Base-by-base conservation (phyloP, 2,329 filamentous ascomycete species). In the Taxawa tesnikishii region DNA sequence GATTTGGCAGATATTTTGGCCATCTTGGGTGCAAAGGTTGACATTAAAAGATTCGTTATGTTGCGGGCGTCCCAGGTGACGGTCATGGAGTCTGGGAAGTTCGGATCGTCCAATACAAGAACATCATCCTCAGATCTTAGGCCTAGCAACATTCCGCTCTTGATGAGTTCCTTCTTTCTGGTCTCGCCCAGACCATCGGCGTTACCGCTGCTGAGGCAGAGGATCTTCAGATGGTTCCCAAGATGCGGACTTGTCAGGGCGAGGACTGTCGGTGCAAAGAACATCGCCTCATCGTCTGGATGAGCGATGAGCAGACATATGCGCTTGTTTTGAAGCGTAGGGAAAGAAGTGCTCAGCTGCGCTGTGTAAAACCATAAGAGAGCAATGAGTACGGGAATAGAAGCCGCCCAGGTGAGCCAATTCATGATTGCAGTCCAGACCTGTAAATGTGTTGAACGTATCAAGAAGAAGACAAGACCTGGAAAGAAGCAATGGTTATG, bases 201-300 rank as follows among this genome's bases (percentile, higher is more conserved):
- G 53, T 96, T 70, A 78, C 83, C 87, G 43, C 77, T 88, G 58
- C 83, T 92, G 41, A 98, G 63, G 60, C 90, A 98, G 34, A 96
- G 62, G 41, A 98, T 93, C 60, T 92, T 90, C 50, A 98, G 70
- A 52, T 92, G 84, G 59, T 98, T 96, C 4, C 83, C 81, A 13
- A 79, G 67, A 37, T 77, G 73, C 4, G 84, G 83, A 10, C 72
- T 67, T 12, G 85, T 88, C 36, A 98, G 70, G n/a, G 82, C 76
- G 46, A 92, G 68, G 10, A 96, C 67, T 1, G 84, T 82, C 0
- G 90, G 90, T 41, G 85, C 76, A 60, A 98, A 98, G 68, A 98
- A 98, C 90, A 98, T 98, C 56, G 88, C 90, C 64, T 98, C 90
- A 50, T 98, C 90, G 59, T 98, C 90, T 0, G 90, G 90, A 60